Conservation (phyloP, 2,329 filamentous ascomycete species). For the Exophiala mesophila region DNA sequence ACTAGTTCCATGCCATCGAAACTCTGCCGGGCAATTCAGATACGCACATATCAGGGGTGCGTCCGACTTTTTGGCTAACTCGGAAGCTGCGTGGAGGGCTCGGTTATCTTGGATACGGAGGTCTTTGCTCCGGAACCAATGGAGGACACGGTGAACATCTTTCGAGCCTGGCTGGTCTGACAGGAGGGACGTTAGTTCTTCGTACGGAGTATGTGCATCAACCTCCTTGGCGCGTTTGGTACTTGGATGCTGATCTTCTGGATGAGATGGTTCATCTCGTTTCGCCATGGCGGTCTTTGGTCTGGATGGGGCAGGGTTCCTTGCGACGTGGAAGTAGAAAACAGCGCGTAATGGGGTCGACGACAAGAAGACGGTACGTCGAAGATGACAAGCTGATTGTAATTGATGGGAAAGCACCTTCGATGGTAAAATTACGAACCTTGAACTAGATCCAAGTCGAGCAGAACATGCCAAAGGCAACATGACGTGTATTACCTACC, state of each 20-base stretch:
- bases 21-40: conserved; percentile 43
- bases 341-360: too few species aligned
- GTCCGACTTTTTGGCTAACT: conserved; percentile 42
- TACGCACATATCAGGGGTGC: conserved; percentile 44
- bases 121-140: conserved; percentile 52
- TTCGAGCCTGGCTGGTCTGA: conserved; percentile 36
- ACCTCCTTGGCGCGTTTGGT: conserved; percentile 49
- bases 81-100: conserved; percentile 43
- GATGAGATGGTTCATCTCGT: conserved; percentile 26
- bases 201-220: conserved; percentile 42
- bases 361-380: too few species aligned
- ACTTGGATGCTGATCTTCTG: conserved; percentile 39
- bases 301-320: too few species aligned
- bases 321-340: too few species aligned
- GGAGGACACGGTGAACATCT: conserved; percentile 40
- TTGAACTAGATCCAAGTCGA: too few species aligned
- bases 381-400: too few species aligned
- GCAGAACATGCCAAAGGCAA: too few species aligned
- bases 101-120: conserved; percentile 48
- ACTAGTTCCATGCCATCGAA: conserved; percentile 49
- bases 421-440: too few species aligned
- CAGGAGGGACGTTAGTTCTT: conserved; percentile 37
- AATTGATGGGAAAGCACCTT: too few species aligned
- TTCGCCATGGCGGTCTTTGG: conserved; percentile 31
- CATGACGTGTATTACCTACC: too few species aligned